A percentile compares a stretch with the other conserved stretches of the same genome.
Evolutionary conservation across 106 monocot species (phyloP).

Genomic region (Ottelia alismoides): DNA sequence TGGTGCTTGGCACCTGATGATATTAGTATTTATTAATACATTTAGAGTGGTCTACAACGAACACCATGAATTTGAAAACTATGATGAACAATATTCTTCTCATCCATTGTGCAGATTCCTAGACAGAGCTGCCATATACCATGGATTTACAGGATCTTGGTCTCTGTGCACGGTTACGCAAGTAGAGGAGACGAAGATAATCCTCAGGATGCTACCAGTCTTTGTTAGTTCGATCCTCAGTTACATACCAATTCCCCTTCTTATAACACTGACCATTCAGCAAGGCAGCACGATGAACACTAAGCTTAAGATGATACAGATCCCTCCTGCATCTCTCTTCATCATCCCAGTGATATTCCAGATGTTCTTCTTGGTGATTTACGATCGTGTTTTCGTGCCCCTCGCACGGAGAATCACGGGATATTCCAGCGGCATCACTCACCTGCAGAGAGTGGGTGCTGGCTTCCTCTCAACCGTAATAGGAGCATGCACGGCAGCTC

Average conservation of each 20-base stretch:
- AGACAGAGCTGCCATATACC: background rate
- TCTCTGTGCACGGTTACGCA: background rate
- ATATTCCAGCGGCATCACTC: conserved; percentile 1
- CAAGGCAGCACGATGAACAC: conserved; percentile 2
- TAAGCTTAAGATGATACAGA: background rate
- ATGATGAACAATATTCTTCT: no score
- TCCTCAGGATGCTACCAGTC: conserved; percentile 1
- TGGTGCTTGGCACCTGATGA: no score
- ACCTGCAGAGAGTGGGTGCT: background rate
- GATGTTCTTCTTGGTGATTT: background rate
- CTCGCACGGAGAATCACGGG: conserved; percentile 4
- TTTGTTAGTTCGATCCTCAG: background rate
- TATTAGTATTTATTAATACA: no score
- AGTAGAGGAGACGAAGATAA: background rate
- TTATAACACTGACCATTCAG: background rate
- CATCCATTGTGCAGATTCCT: no score
- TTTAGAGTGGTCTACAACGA: no score
- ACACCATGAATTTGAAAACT: no score
- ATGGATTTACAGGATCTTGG: background rate
- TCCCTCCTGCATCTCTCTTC: conserved; percentile 1
- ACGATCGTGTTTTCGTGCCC: background rate
- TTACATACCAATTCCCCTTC: conserved; percentile 1
- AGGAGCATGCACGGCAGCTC: conserved; percentile 1
- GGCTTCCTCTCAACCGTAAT: background rate
- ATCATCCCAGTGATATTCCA: background rate